Evolutionary conservation across 2,329 filamentous ascomycete species (phyloP).

Genomic region (Colletotrichum liriopes): DNA sequence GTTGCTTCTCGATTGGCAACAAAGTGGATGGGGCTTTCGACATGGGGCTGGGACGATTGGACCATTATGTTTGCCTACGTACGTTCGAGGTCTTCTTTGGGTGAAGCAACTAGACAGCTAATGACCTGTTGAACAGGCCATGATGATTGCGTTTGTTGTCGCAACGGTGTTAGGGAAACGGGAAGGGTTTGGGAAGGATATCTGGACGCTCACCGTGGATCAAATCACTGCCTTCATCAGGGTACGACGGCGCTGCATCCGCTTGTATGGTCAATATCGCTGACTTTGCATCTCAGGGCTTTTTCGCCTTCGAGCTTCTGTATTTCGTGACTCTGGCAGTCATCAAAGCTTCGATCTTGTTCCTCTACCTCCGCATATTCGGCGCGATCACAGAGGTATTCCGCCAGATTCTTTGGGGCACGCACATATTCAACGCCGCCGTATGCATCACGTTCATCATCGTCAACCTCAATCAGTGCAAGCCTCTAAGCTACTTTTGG

Average conservation of each 20-base stretch:
- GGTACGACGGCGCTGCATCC: background rate
- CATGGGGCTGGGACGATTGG: slow-evolving; percentile 35
- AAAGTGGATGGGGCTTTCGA: slow-evolving; percentile 20
- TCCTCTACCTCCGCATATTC: slow-evolving; percentile 57
- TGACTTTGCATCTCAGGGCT: background rate
- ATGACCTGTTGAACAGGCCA: background rate
- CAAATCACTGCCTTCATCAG: slow-evolving; percentile 26
- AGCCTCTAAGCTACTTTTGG: slow-evolving; percentile 38
- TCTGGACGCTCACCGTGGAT: slow-evolving; percentile 19
- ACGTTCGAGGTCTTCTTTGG: background rate
- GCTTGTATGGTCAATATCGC: background rate
- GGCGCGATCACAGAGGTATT: slow-evolving; percentile 49
- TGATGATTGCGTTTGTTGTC: slow-evolving; percentile 34
- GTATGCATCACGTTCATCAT: slow-evolving; percentile 50
- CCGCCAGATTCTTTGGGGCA: slow-evolving; percentile 45
- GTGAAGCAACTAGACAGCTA: background rate
- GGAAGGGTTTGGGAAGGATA: slow-evolving; percentile 26
- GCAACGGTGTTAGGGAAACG: slow-evolving; percentile 12
- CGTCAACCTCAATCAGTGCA: slow-evolving; percentile 51
- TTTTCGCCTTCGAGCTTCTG: slow-evolving; percentile 35
- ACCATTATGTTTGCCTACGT: slow-evolving; percentile 35
- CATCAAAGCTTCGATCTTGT: slow-evolving; percentile 54
- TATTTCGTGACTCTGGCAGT: slow-evolving; percentile 54
- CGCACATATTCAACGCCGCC: slow-evolving; percentile 36
- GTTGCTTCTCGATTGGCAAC: slow-evolving; percentile 1